Percentiles rank a stretch among this genome's conserved stretches.
Evolutionary conservation across 495 filamentous ascomycete genomes (phyloP).

Genomic region (Penicillium cosmopolitanum): DNA sequence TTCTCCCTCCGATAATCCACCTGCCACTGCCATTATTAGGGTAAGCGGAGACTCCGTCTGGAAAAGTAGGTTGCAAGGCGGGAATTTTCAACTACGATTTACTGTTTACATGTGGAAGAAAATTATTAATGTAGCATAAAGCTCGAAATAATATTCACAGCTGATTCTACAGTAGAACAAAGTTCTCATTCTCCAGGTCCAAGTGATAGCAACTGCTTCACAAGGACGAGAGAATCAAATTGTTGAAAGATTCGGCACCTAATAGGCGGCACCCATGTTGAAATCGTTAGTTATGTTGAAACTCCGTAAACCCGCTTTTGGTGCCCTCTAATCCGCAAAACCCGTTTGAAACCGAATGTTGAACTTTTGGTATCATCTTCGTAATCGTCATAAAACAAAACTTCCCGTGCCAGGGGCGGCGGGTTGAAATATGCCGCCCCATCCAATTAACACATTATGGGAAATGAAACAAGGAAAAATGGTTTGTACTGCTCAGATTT

Average conservation of each 20-base stretch:
- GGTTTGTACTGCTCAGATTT: slow-evolving; percentile 29
- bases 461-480: slow-evolving; percentile 18
- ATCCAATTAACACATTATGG: slow-evolving; percentile 34
- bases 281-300: slow-evolving; percentile 65
- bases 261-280: slow-evolving; percentile 57
- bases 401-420: slow-evolving; percentile 41
- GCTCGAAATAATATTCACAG: slow-evolving; percentile 30
- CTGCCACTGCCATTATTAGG: no score
- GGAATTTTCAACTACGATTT: no score
- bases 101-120: no score
- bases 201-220: slow-evolving; percentile 19
- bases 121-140: slow-evolving; percentile 3
- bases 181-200: slow-evolving; percentile 25
- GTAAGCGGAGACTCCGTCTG: no score
- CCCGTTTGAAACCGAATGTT: slow-evolving; percentile 50
- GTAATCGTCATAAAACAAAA: slow-evolving; percentile 49
- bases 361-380: slow-evolving; percentile 59
- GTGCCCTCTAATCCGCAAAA: slow-evolving; percentile 48
- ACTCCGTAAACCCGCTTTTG: slow-evolving; percentile 52
- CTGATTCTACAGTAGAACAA: slow-evolving; percentile 31
- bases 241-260: slow-evolving; percentile 41
- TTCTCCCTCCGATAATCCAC: no score
- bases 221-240: slow-evolving; percentile 32
- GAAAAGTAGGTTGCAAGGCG: no score
- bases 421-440: slow-evolving; percentile 49